These are phyloP conservation scores for Psilocybe azurescens DNA, from an alignment of 768 basidiomycete species.

Conservation along the genomic window DNA sequence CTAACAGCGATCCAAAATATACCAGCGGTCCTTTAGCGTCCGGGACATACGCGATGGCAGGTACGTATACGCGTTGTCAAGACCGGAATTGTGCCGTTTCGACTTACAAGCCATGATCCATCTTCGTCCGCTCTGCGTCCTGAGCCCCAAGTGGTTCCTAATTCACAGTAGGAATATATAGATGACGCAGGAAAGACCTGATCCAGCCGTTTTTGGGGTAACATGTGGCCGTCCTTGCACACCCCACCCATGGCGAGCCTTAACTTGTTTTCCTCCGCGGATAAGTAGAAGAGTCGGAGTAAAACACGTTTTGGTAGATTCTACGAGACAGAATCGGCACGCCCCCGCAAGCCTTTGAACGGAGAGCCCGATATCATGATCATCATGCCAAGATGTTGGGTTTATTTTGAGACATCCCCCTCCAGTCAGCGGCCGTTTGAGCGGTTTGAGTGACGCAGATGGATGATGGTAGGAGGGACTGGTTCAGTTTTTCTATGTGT, in stretches of 20 bases:
- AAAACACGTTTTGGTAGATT: constrained; percentile 5
- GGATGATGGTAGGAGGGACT: constrained; percentile 4
- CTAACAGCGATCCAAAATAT: not conserved
- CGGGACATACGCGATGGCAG: not conserved
- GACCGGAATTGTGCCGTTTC: constrained; percentile 1
- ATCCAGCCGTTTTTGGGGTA: not conserved
- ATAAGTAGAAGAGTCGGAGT: constrained; percentile 5
- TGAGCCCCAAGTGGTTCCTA: not conserved
- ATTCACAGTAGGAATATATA: not conserved
- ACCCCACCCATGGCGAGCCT: not conserved
- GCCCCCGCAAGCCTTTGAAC: constrained; percentile 7
- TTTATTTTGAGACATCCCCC: constrained; percentile 14
- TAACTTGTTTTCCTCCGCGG: constrained; percentile 13
- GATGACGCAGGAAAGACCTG: constrained; percentile 4
- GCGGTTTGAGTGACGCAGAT: not conserved
- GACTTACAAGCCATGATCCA: not conserved
- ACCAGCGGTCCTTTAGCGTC: not conserved
- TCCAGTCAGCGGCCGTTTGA: constrained; percentile 1
- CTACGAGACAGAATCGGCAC: constrained; percentile 10
- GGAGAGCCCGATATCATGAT: constrained; percentile 3
- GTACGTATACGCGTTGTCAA: constrained; percentile 1
- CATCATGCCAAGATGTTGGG: constrained; percentile 10
- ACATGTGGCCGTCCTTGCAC: constrained; percentile 11
- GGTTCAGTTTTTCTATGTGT: constrained; percentile 12
- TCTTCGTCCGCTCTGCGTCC: not conserved